phyloP scores from a whole-genome alignment of 2,329 filamentous ascomycete species.

The Ophiostoma montium region DNA sequence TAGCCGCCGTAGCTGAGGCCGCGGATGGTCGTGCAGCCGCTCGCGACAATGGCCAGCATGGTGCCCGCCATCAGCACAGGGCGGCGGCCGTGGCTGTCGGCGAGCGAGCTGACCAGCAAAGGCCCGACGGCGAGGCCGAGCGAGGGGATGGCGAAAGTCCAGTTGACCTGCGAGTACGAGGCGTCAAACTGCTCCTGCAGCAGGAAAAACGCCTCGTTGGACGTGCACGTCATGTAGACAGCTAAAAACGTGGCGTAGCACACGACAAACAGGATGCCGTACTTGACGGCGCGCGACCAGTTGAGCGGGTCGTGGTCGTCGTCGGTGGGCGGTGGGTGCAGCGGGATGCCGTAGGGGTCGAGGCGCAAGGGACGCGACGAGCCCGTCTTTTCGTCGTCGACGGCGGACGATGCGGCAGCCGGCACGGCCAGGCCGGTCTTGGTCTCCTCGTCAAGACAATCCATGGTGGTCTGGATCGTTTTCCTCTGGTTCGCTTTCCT shows the following conservation, averaged over 20 bases:
- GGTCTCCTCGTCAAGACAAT: neutral
- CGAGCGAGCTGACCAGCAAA: constrained; percentile 6
- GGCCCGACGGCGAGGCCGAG: constrained; percentile 37
- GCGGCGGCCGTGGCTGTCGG: constrained; percentile 38
- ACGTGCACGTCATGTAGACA: constrained; percentile 39
- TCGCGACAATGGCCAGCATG: constrained; percentile 20
- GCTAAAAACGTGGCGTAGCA: constrained; percentile 40
- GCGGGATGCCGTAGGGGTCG: constrained; percentile 7
- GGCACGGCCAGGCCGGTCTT: neutral
- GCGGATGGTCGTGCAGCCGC: constrained; percentile 15
- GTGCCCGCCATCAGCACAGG: constrained; percentile 31
- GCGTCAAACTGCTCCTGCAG: constrained; percentile 33
- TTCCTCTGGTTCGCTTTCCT: too few species aligned
- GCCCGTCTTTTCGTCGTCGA: neutral
- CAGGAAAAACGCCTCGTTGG: constrained; percentile 36
- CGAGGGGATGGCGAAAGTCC: constrained; percentile 31
- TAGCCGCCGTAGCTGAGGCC: constrained; percentile 29
- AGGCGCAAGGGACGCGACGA: neutral
- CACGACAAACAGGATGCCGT: constrained; percentile 34
- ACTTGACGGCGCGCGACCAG: constrained; percentile 33
- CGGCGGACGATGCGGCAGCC: neutral
- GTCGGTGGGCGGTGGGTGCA: constrained; percentile 6
- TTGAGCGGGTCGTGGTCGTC: constrained; percentile 37
- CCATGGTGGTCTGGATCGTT: neutral
- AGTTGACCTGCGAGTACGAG: constrained; percentile 16